phyloP scores from a whole-genome alignment of 768 basidiomycete species.

The Mycena crocata region DNA sequence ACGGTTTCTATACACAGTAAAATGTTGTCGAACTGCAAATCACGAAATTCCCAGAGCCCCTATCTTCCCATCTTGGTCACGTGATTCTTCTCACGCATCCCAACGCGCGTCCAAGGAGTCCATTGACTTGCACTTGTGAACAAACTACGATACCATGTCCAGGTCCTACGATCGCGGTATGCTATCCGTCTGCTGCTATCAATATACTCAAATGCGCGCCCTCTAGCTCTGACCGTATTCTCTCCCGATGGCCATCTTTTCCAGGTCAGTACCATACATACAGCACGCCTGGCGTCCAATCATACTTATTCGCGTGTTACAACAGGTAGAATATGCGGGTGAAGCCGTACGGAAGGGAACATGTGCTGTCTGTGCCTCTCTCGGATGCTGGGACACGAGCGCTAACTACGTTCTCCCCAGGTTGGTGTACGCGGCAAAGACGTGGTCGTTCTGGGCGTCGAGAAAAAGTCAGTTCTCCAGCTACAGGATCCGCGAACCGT shows the following conservation, averaged over 20 bases:
- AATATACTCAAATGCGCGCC: neutral
- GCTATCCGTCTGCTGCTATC: conserved; percentile 25
- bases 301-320: conserved; percentile 34
- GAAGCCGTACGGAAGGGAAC: conserved; percentile 98
- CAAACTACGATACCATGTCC: conserved; percentile 72
- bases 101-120: conserved; percentile 66
- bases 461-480: conserved; percentile 98
- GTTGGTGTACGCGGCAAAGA: conserved; percentile 96
- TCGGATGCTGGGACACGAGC: conserved; percentile 9
- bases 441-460: conserved; percentile 96
- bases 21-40: too few relatives aligned
- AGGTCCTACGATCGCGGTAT: conserved; percentile 97
- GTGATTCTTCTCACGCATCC: neutral
- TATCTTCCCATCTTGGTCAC: too few relatives aligned
- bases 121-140: conserved; percentile 12
- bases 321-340: conserved; percentile 97
- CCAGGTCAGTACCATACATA: conserved; percentile 68
- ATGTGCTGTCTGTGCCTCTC: conserved; percentile 77
- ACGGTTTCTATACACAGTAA: too few relatives aligned
- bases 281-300: conserved; percentile 21
- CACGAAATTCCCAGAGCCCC: too few relatives aligned
- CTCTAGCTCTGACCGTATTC: conserved; percentile 94
- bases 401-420: conserved; percentile 51
- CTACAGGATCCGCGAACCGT: conserved; percentile 98
- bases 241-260: conserved; percentile 99